Percentiles rank a stretch among this genome's conserved stretches.
These are phyloP conservation scores for Calocera cornea DNA, from an alignment of 768 basidiomycete genomes.

Conservation along the genomic window DNA sequence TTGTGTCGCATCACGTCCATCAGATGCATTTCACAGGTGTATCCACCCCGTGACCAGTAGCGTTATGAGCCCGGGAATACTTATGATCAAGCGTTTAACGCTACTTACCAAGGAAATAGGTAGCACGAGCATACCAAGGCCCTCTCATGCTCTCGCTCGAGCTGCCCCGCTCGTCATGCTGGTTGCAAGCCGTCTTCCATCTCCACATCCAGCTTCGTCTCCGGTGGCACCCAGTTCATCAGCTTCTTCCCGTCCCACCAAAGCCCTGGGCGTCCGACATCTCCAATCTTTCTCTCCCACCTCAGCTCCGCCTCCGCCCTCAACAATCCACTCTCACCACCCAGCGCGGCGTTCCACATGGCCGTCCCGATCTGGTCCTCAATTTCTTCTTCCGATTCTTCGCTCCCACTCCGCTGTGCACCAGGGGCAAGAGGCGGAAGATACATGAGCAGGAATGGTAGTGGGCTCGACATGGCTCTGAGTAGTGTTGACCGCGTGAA, in stretches of 20 bases:
- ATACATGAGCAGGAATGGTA: constrained; percentile 70
- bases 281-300: constrained; percentile 39
- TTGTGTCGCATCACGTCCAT: too few species aligned
- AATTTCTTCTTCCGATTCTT: background rate
- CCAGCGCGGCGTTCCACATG: constrained; percentile 58
- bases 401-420: background rate
- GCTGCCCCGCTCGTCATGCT: background rate
- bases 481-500: constrained; percentile 61
- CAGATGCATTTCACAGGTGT: too few species aligned
- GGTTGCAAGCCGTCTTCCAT: background rate
- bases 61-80: background rate
- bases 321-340: constrained; percentile 40
- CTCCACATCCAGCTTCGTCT: background rate
- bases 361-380: constrained; percentile 33
- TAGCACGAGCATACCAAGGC: too few species aligned
- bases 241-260: constrained; percentile 30
- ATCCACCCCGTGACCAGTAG: too few species aligned
- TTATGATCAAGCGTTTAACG: too few species aligned
- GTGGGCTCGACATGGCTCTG: constrained; percentile 55
- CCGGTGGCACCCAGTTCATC: constrained; percentile 17
- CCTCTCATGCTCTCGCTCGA: too few species aligned
- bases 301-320: constrained; percentile 48
- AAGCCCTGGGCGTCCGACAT: constrained; percentile 29
- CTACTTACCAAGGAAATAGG: too few species aligned
- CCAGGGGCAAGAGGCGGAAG: constrained; percentile 36